Evolutionary conservation across 164 flowering plant species (phyloP).

Genomic region (Stephania japonica): DNA sequence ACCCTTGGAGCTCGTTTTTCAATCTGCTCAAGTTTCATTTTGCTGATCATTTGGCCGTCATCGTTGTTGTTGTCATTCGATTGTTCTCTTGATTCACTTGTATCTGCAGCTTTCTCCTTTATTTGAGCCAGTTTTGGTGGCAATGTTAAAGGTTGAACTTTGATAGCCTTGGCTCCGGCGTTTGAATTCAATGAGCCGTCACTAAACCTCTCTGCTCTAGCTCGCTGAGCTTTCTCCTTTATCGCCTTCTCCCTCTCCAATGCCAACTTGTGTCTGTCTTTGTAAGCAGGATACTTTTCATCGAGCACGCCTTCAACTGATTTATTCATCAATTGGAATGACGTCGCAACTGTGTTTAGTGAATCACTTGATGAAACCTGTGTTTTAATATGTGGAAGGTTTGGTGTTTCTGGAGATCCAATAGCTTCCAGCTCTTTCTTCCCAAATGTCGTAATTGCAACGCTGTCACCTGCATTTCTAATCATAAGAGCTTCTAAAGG

Average conservation of each 20-base stretch:
- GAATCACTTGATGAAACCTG: conserved; percentile 50
- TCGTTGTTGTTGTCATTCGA: conserved; percentile 34
- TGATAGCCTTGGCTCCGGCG: conserved; percentile 28
- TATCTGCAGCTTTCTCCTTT: conserved; percentile 52
- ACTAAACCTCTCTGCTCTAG: conserved; percentile 72
- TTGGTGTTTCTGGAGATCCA: conserved; percentile 55
- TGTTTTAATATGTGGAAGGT: conserved; percentile 39
- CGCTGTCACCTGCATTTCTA: conserved; percentile 77
- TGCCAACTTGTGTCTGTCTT: conserved; percentile 86
- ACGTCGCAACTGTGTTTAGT: conserved; percentile 57
- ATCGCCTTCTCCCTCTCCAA: conserved; percentile 81
- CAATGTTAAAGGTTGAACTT: conserved; percentile 31
- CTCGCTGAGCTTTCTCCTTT: conserved; percentile 79
- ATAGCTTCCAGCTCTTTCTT: conserved; percentile 43
- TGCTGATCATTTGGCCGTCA: conserved; percentile 55
- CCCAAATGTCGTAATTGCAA: conserved; percentile 84
- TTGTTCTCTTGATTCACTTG: conserved; percentile 38
- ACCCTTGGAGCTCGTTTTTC: conserved; percentile 83
- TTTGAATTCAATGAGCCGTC: conserved; percentile 29
- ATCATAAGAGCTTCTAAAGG: conserved; percentile 86
- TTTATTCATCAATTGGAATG: conserved; percentile 88
- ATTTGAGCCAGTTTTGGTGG: conserved; percentile 74
- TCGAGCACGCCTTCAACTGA: conserved; percentile 79
- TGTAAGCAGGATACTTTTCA: conserved; percentile 91
- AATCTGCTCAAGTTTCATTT: conserved; percentile 60